phyloP scores from a whole-genome alignment of 2,329 filamentous ascomycete species.

The Claviceps purpurea region DNA sequence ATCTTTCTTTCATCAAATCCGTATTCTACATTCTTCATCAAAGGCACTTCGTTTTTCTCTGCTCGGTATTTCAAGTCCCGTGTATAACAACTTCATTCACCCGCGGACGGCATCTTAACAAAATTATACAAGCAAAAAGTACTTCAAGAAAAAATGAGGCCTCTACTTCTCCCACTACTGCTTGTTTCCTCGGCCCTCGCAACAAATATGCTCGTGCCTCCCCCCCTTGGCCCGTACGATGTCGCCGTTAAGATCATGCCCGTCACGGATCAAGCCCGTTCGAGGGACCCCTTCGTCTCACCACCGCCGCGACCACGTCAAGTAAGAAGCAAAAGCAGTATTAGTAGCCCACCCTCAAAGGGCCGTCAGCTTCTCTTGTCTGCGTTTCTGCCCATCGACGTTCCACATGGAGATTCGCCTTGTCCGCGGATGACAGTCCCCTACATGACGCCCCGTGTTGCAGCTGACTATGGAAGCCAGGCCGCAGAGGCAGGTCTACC shows the following conservation, averaged over 20 bases:
- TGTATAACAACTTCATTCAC: too few relatives aligned
- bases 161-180: background rate
- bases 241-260: slow-evolving; percentile 14
- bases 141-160: slow-evolving; percentile 2
- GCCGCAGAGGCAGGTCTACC: slow-evolving; percentile 16
- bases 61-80: too few relatives aligned
- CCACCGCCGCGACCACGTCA: background rate
- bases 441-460: slow-evolving; percentile 22
- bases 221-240: slow-evolving; percentile 16
- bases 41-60: too few relatives aligned
- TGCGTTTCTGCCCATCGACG: slow-evolving; percentile 18
- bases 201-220: slow-evolving; percentile 12
- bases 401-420: background rate
- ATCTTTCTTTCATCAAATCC: too few relatives aligned
- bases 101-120: background rate
- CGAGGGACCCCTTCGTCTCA: background rate
- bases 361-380: slow-evolving; percentile 10
- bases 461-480: slow-evolving; percentile 15
- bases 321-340: background rate
- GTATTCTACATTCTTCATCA: too few relatives aligned
- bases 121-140: background rate
- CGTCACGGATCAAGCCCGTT: slow-evolving; percentile 18
- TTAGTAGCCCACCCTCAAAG: background rate
- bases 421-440: slow-evolving; percentile 11
- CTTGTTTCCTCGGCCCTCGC: background rate